Evolutionary conservation across 495 filamentous ascomycete genomes (phyloP), one percentile per base, ranked within the genome.

Genomic region (Tuber melanosporum): DNA sequence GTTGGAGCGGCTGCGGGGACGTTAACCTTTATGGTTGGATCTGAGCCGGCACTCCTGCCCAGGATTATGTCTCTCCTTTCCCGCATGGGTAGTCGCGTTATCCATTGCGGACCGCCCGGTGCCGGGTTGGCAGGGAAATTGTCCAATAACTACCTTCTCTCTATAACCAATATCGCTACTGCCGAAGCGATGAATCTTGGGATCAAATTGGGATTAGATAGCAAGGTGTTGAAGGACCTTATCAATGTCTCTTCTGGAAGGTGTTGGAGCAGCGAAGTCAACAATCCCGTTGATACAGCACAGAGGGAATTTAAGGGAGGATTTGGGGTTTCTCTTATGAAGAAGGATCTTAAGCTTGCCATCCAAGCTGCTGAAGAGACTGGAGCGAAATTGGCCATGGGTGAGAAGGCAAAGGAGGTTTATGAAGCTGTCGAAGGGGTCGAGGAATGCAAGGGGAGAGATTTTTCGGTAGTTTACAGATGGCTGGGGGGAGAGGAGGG

Each of bases 121-220:
- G 87, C 91, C 26, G 94, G 94, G 3, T 87, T 98, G 0, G 90
- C 91, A 3, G 93, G 90, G 17, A 98, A 98, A 84, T 87, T 98
- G 12, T 92, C 94, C 43, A 98, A 98, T 84, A 98, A 98, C 82
- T 97, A 97, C 83, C 89, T 97, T 57, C 87, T 98, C 17, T 93
- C 93, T 3, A 90, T 98, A 75, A 94, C 93, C 84, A 98, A 97
- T 82, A 94, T 98, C 79, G 94, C 93, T 3, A 94, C 93, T 0
- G 91, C 92, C 1, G 94, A 98, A 84, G 94, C 93, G 0, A 97
- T 98, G 94, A 94, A 94, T 78, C 88, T 98, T 32, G 94, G 93
- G 42, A 89, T 95, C 36, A 89, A 89, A 77, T 93, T 91, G 88
- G 94, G 94, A 2, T 88, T 98, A 15, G 92, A 97, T 74, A 90